Evolutionary conservation across 306 rosid species (phyloP).

Genomic region (Medicago truncatula): MtrunA17r5.0-ANR NC_053048.1:26652501-26653000

Average conservation of each 20-base stretch:
- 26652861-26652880: slow-evolving; percentile 26
- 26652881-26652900: too few relatives aligned
- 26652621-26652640: slow-evolving; percentile 25
- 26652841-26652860: slow-evolving; percentile 31
- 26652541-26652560: too few relatives aligned
- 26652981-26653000: background rate
- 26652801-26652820: slow-evolving; percentile 41
- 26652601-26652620: slow-evolving; percentile 29
- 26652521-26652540: too few relatives aligned
- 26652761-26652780: too few relatives aligned
- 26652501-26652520: too few relatives aligned
- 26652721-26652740: slow-evolving; percentile 17
- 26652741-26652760: slow-evolving; percentile 6
- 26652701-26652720: too few relatives aligned
- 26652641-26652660: slow-evolving; percentile 38
- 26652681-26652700: background rate
- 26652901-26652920: too few relatives aligned
- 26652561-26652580: too few relatives aligned
- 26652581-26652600: background rate
- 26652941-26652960: too few relatives aligned
- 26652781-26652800: slow-evolving; percentile 38
- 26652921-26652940: too few relatives aligned
- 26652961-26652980: too few relatives aligned
- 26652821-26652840: slow-evolving; percentile 32
- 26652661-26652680: slow-evolving; percentile 50